A percentile compares a stretch with the other conserved stretches of the same genome.
These are phyloP conservation scores for Phytopythium helicoides DNA, from an alignment of 352 stramenopile species.

Conservation along the genomic window DNA sequence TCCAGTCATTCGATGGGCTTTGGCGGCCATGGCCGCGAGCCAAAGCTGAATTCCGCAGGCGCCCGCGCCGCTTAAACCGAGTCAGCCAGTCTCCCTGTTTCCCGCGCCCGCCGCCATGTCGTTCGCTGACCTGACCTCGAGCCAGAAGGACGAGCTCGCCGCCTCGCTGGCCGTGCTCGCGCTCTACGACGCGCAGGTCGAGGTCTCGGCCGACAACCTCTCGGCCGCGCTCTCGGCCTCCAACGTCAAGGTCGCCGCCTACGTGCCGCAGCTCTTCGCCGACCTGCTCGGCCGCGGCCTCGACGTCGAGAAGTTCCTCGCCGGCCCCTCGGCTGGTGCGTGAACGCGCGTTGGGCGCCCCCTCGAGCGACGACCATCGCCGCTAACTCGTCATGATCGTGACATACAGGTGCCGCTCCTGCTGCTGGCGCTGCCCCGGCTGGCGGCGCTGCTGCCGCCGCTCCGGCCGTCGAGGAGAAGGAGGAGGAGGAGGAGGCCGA, in stretches of 20 bases:
- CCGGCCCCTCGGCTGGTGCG: slow-evolving; percentile 83
- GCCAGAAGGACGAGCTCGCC: slow-evolving; percentile 84
- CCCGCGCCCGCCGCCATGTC: slow-evolving; percentile 71
- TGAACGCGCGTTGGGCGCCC: background rate
- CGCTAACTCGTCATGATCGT: background rate
- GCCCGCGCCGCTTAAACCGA: slow-evolving; percentile 82
- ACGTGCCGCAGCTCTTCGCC: slow-evolving; percentile 81
- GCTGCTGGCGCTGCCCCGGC: slow-evolving; percentile 46
- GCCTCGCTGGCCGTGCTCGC: slow-evolving; percentile 82
- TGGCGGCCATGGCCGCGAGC: background rate
- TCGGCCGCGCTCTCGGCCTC: slow-evolving; percentile 69
- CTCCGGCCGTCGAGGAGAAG: slow-evolving; percentile 57
- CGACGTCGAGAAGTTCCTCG: slow-evolving; percentile 88
- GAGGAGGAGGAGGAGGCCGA: slow-evolving; percentile 88
- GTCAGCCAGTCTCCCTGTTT: slow-evolving; percentile 81
- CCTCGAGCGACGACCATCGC: too few relatives aligned
- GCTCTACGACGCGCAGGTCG: slow-evolving; percentile 68
- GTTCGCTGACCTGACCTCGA: slow-evolving; percentile 79
- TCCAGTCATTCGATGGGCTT: slow-evolving; percentile 63
- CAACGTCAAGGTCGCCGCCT: slow-evolving; percentile 73
- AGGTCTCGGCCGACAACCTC: slow-evolving; percentile 82
- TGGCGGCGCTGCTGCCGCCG: slow-evolving; percentile 41
- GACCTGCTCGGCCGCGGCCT: slow-evolving; percentile 79
- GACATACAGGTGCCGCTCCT: slow-evolving; percentile 45
- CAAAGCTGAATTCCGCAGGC: slow-evolving; percentile 35